These are phyloP conservation scores for Aspergillus glaucus DNA, from an alignment of 2,329 filamentous ascomycete species.

Conservation along the genomic window DNA sequence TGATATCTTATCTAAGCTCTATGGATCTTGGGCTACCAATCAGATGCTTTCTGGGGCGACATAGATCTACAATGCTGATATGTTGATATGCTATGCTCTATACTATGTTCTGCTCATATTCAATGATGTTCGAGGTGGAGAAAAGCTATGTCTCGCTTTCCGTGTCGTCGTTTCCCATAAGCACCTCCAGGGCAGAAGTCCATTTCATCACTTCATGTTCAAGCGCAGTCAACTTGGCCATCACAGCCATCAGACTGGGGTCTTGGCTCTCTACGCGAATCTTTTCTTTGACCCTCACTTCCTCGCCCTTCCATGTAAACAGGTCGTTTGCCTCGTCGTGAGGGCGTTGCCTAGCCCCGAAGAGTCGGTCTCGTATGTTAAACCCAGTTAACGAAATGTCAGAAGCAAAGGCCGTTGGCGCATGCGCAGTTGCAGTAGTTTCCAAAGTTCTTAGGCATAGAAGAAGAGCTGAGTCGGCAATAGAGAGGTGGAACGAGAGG, in stretches of 20 bases:
- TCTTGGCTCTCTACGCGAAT: conserved; percentile 83
- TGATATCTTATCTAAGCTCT: neutral
- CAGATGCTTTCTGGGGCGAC: too few species aligned
- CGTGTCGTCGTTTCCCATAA: conserved; percentile 62
- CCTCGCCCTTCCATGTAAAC: conserved; percentile 62
- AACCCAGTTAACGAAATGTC: conserved; percentile 58
- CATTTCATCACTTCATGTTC: conserved; percentile 66
- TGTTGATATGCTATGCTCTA: too few species aligned
- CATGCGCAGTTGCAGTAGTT: conserved; percentile 51
- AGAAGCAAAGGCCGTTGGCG: conserved; percentile 60
- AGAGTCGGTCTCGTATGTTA: conserved; percentile 52
- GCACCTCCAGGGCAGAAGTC: conserved; percentile 64
- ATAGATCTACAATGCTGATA: too few species aligned
- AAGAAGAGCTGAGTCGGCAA: conserved; percentile 65
- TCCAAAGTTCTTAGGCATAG: conserved; percentile 66
- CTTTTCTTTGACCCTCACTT: conserved; percentile 85
- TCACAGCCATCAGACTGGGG: conserved; percentile 74
- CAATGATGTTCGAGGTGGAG: too few species aligned
- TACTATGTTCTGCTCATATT: too few species aligned
- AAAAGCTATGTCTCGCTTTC: conserved; percentile 24
- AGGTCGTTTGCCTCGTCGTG: conserved; percentile 75
- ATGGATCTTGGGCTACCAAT: neutral
- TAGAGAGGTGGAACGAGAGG: conserved; percentile 65
- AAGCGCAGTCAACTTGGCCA: conserved; percentile 74
- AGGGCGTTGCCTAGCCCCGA: conserved; percentile 49